These are phyloP conservation scores for Lyophyllum semitale DNA, from an alignment of 768 basidiomycete genomes.

Conservation along the genomic window DNA sequence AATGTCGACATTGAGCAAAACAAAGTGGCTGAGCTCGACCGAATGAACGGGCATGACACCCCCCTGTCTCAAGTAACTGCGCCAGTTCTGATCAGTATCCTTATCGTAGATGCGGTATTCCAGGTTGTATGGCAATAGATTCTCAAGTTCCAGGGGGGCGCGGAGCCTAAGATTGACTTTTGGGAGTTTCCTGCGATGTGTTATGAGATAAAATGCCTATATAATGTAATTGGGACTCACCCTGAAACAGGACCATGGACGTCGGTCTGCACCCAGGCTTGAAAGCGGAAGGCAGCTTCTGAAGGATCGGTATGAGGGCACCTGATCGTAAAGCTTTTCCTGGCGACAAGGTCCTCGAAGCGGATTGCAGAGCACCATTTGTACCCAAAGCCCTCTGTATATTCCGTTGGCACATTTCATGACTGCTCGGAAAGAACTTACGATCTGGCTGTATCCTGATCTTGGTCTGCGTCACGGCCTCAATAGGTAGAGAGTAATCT, in stretches of 20 bases:
- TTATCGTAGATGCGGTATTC: conserved; percentile 98
- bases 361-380: conserved; percentile 87
- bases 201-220: background rate
- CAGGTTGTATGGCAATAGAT: conserved; percentile 90
- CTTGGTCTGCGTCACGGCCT: conserved; percentile 79
- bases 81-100: conserved; percentile 91
- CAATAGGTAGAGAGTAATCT: conserved; percentile 87
- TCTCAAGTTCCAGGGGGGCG: conserved; percentile 94
- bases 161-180: conserved; percentile 83
- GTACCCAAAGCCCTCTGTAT: conserved; percentile 91
- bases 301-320: conserved; percentile 80
- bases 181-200: conserved; percentile 68
- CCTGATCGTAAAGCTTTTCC: conserved; percentile 71
- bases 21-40: conserved; percentile 86
- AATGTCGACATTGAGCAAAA: conserved; percentile 85
- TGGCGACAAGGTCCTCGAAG: conserved; percentile 84
- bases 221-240: conserved; percentile 36
- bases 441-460: conserved; percentile 92
- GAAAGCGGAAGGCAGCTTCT: conserved; percentile 93
- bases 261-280: conserved; percentile 86
- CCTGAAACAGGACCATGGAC: conserved; percentile 46
- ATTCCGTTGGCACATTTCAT: conserved; percentile 1
- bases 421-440: conserved; percentile 41
- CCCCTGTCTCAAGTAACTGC: conserved; percentile 88
- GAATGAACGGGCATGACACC: conserved; percentile 97